A percentile compares a stretch with the other conserved stretches of the same genome.
phyloP scores from a whole-genome alignment of 495 filamentous ascomycete species.

The Hypoxylon rickii region DNA sequence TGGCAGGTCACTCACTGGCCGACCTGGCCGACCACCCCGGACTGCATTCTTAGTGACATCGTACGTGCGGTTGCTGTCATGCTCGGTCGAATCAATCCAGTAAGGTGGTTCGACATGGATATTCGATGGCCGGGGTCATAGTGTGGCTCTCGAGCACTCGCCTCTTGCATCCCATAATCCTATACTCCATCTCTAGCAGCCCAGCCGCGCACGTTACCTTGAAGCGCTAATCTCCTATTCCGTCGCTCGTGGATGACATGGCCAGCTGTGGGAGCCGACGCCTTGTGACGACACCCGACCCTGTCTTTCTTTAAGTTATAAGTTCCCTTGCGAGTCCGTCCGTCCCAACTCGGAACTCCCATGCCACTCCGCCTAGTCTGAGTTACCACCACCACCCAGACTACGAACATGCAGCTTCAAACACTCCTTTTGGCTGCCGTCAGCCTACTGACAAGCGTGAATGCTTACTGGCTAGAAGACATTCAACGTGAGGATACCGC shows the following conservation, averaged over 20 bases:
- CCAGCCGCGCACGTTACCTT: constrained; percentile 30
- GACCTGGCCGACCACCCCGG: constrained; percentile 19
- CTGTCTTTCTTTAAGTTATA: constrained; percentile 29
- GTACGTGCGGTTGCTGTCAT: constrained; percentile 6
- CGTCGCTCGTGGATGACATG: constrained; percentile 22
- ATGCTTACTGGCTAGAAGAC: constrained; percentile 52
- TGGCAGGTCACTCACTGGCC: constrained; percentile 16
- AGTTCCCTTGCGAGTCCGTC: constrained; percentile 22
- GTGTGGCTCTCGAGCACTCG: constrained; percentile 14
- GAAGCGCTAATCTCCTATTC: constrained; percentile 10
- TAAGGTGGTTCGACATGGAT: constrained; percentile 17
- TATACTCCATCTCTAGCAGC: constrained; percentile 6
- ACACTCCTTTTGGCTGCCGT: constrained; percentile 45
- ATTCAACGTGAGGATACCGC: constrained; percentile 41
- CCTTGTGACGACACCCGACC: constrained; percentile 30
- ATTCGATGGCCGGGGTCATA: constrained; percentile 6
- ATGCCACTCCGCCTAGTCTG: constrained; percentile 19
- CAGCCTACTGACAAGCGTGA: constrained; percentile 42
- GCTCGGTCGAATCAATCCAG: constrained; percentile 25
- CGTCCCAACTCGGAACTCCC: constrained; percentile 15
- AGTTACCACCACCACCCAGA: constrained; percentile 21
- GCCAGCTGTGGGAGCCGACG: constrained; percentile 16
- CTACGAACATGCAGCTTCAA: constrained; percentile 45
- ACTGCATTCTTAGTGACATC: not conserved
- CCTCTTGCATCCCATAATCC: constrained; percentile 12